Evolutionary conservation across 2,329 filamentous ascomycete species (phyloP).

Genomic region (Fusarium pseudoanthophilum): DNA sequence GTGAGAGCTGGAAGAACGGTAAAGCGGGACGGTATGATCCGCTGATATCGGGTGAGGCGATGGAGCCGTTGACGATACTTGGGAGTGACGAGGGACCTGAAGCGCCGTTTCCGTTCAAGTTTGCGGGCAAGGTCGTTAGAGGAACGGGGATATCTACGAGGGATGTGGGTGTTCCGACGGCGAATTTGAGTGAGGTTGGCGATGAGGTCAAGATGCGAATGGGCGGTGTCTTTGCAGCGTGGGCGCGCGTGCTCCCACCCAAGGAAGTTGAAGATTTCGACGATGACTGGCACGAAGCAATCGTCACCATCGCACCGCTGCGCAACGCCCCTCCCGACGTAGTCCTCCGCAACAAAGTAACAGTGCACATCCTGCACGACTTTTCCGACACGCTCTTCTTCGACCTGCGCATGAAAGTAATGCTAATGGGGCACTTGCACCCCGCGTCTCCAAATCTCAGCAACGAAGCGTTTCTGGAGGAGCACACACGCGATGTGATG

Average conservation of each 20-base stretch:
- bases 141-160: slow-evolving; percentile 55
- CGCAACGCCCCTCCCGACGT: slow-evolving; percentile 59
- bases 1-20: slow-evolving; percentile 52
- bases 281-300: slow-evolving; percentile 66
- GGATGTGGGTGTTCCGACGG: slow-evolving; percentile 62
- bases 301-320: slow-evolving; percentile 67
- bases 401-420: slow-evolving; percentile 59
- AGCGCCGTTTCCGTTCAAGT: slow-evolving; percentile 63
- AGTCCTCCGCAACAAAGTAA: slow-evolving; percentile 61
- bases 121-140: slow-evolving; percentile 59
- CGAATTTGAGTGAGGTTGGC: slow-evolving; percentile 63
- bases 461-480: slow-evolving; percentile 43
- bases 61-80: slow-evolving; percentile 52
- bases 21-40: slow-evolving; percentile 52
- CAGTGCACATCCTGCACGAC: slow-evolving; percentile 64
- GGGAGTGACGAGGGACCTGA: slow-evolving; percentile 63
- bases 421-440: slow-evolving; percentile 71
- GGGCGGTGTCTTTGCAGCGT: slow-evolving; percentile 72
- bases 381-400: slow-evolving; percentile 57
- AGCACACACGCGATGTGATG: slow-evolving; percentile 54
- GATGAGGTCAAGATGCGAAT: slow-evolving; percentile 65
- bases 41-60: slow-evolving; percentile 46
- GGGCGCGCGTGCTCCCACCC: slow-evolving; percentile 60
- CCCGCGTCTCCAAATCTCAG: background rate
- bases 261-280: slow-evolving; percentile 49